Percentiles rank a stretch among this genome's conserved stretches.
Conservation (phyloP, 208 protist genomes). For the Leishmania amazonensis region DNA sequence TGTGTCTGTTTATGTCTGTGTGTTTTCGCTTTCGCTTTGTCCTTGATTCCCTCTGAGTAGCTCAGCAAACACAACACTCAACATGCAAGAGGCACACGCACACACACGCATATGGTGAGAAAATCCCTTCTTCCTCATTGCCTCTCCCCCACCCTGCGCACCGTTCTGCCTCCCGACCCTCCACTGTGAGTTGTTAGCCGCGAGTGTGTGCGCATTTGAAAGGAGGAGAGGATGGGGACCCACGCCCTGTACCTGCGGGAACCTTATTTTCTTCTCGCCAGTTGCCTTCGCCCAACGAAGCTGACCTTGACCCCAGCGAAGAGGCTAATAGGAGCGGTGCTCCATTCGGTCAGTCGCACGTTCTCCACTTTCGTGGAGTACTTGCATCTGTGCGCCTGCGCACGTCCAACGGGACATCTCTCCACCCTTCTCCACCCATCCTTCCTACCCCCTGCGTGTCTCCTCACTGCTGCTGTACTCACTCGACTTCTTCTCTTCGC, state of each 20-base stretch:
- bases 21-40: slow-evolving; percentile 10
- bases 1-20: slow-evolving; percentile 1
- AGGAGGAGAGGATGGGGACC: background rate
- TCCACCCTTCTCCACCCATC: background rate
- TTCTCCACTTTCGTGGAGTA: background rate
- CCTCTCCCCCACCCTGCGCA: background rate
- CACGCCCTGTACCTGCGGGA: background rate
- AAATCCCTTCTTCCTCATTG: background rate
- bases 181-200: background rate
- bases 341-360: background rate
- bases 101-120: background rate
- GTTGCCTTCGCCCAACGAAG: background rate
- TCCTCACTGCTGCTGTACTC: background rate
- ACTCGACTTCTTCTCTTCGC: background rate
- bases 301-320: background rate
- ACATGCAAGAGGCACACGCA: background rate
- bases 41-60: background rate
- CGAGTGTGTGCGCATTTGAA: background rate
- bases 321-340: background rate
- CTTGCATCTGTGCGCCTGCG: background rate
- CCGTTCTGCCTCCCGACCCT: background rate
- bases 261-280: background rate
- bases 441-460: background rate
- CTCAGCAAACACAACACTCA: background rate
- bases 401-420: too few relatives aligned